Evolutionary conservation across 805 yeast species (phyloP).

Genomic region (Yamadazyma takamatsuzukensis): DNA sequence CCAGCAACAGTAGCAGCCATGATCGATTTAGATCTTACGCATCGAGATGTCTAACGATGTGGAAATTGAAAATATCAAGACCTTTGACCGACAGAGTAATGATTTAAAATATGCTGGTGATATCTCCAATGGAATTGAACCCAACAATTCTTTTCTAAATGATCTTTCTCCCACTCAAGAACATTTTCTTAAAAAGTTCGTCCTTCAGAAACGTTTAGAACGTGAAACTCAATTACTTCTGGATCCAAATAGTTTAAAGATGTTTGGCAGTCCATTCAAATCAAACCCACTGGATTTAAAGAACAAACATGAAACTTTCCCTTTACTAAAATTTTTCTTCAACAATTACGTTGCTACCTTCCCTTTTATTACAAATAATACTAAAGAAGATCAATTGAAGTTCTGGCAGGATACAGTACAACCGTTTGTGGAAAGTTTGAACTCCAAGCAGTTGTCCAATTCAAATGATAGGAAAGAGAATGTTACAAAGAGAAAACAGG

Average conservation of each 20-base stretch:
- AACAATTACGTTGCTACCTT: conserved; percentile 59
- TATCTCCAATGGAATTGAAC: background rate
- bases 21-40: too few relatives aligned
- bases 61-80: too few relatives aligned
- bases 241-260: conserved; percentile 58
- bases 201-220: conserved; percentile 58
- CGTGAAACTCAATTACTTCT: conserved; percentile 60
- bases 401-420: conserved; percentile 84
- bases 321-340: conserved; percentile 67
- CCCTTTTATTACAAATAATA: conserved; percentile 62
- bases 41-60: too few relatives aligned
- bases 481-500: conserved; percentile 60
- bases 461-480: conserved; percentile 72
- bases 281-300: conserved; percentile 20
- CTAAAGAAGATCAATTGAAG: conserved; percentile 41
- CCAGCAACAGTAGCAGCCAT: too few relatives aligned
- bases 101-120: background rate
- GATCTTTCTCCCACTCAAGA: conserved; percentile 62
- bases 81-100: too few relatives aligned
- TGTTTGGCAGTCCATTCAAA: conserved; percentile 77
- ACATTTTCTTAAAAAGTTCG: conserved; percentile 82
- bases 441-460: conserved; percentile 64
- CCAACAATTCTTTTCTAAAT: conserved; percentile 5
- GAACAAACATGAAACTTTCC: conserved; percentile 35
- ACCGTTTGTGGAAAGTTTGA: conserved; percentile 76